Evolutionary conservation across 2,329 filamentous ascomycete genomes (phyloP).

Genomic region (Polytolypa hystricis): DNA sequence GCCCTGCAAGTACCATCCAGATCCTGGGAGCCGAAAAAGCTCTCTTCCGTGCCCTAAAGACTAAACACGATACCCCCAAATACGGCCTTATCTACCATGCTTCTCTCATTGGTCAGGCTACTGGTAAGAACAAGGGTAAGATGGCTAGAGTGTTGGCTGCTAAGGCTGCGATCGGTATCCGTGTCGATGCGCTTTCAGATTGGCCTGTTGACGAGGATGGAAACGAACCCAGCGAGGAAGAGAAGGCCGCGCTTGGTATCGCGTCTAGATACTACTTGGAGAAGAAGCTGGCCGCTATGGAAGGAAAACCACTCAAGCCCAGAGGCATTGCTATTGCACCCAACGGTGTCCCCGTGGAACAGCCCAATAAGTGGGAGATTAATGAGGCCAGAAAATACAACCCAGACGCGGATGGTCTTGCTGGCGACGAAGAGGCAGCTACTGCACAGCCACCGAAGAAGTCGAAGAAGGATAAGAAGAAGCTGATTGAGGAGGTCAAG

Average conservation of each 20-base stretch:
- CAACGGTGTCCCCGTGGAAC: conserved; percentile 51
- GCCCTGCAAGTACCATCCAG: conserved; percentile 89
- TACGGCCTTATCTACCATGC: conserved; percentile 93
- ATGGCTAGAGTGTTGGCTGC: conserved; percentile 92
- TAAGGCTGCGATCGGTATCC: conserved; percentile 84
- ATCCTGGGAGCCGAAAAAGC: conserved; percentile 98
- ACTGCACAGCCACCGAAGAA: conserved; percentile 29
- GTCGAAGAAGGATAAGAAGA: conserved; percentile 34
- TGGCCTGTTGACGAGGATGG: conserved; percentile 58
- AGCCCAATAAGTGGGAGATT: conserved; percentile 73
- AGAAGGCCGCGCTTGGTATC: conserved; percentile 71
- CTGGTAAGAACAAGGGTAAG: conserved; percentile 98
- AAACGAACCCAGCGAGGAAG: conserved; percentile 68
- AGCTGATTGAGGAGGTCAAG: conserved; percentile 36
- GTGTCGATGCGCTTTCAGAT: conserved; percentile 79
- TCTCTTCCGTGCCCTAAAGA: conserved; percentile 95
- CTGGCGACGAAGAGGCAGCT: conserved; percentile 49
- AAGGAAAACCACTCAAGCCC: conserved; percentile 78
- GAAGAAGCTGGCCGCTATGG: conserved; percentile 47
- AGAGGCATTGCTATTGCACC: conserved; percentile 65
- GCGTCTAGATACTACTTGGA: conserved; percentile 39
- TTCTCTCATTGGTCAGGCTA: conserved; percentile 90
- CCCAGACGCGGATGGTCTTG: conserved; percentile 76
- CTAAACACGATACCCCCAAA: conserved; percentile 97
- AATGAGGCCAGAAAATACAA: conserved; percentile 95